phyloP scores from a whole-genome alignment of 2,329 filamentous ascomycete species.

The Rasamsonia emersonii region DNA sequence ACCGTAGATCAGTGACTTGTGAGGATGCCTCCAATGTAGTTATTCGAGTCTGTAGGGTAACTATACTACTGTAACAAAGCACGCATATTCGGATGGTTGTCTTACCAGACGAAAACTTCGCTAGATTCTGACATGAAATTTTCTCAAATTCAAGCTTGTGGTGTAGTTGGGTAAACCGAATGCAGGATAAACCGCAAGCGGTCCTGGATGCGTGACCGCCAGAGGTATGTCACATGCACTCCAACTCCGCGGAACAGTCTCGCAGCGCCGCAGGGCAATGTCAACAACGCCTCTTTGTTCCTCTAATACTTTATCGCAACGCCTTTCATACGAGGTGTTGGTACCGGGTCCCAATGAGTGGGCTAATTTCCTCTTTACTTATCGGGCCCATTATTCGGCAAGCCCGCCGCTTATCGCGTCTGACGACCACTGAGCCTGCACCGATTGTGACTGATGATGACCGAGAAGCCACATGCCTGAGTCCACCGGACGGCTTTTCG shows the following conservation, averaged over 20 bases:
- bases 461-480: background rate
- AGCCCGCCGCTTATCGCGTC: conserved; percentile 30
- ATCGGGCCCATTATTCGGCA: conserved; percentile 35
- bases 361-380: conserved; percentile 34
- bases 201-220: too few relatives aligned
- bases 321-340: background rate
- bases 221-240: background rate
- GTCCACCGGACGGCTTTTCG: background rate
- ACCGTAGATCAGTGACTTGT: too few relatives aligned
- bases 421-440: conserved; percentile 7
- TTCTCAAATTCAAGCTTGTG: too few relatives aligned
- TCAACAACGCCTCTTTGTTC: background rate
- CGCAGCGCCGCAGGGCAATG: background rate
- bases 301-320: too few relatives aligned
- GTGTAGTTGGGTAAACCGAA: too few relatives aligned
- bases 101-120: too few relatives aligned
- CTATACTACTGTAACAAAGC: too few relatives aligned
- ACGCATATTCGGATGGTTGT: too few relatives aligned
- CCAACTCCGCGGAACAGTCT: background rate
- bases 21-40: too few relatives aligned
- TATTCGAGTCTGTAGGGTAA: too few relatives aligned
- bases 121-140: too few relatives aligned
- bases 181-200: too few relatives aligned
- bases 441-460: background rate
- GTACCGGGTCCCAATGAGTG: conserved; percentile 31